Percentiles rank a stretch among this genome's conserved stretches.
Evolutionary conservation across 2,329 filamentous ascomycete species (phyloP).

Genomic region (Cryphonectria carpinicola): DNA sequence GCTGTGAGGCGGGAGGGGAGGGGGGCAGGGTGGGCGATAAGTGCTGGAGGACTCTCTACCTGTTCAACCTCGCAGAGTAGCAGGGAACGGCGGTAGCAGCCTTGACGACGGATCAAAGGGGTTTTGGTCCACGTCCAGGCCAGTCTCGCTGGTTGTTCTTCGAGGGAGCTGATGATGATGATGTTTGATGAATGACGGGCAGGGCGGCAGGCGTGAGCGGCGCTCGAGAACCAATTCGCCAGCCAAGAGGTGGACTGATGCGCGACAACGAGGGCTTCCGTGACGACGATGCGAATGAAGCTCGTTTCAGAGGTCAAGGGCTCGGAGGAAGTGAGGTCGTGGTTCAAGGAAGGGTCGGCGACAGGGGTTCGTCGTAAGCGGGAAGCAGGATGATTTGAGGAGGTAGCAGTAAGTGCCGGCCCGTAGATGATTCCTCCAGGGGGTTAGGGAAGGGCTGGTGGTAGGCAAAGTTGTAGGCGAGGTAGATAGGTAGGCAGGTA

Average conservation of each 20-base stretch:
- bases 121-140: conserved; percentile 27
- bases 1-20: conserved; percentile 13
- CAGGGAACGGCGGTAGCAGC: conserved; percentile 29
- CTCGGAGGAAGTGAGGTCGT: conserved; percentile 18
- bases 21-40: conserved; percentile 19
- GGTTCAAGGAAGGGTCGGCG: conserved; percentile 27
- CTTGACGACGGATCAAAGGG: conserved; percentile 28
- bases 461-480: conserved; percentile 6
- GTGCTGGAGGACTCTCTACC: conserved; percentile 29
- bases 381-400: conserved; percentile 20
- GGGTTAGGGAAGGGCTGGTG: background rate
- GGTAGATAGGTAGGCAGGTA: background rate
- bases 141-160: conserved; percentile 26
- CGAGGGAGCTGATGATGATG: conserved; percentile 15
- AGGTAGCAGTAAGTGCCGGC: conserved; percentile 18
- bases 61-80: conserved; percentile 29
- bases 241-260: conserved; percentile 18
- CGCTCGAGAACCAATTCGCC: conserved; percentile 22
- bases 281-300: conserved; percentile 24
- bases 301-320: conserved; percentile 26
- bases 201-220: conserved; percentile 15
- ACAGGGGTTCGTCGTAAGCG: conserved; percentile 26
- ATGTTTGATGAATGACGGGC: conserved; percentile 6
- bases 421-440: conserved; percentile 12
- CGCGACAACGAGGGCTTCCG: conserved; percentile 20